Percentiles rank a stretch among this genome's conserved stretches.
These are phyloP conservation scores for Fibroporia radiculosa DNA, from an alignment of 768 basidiomycete genomes.

Conservation along the genomic window DNA sequence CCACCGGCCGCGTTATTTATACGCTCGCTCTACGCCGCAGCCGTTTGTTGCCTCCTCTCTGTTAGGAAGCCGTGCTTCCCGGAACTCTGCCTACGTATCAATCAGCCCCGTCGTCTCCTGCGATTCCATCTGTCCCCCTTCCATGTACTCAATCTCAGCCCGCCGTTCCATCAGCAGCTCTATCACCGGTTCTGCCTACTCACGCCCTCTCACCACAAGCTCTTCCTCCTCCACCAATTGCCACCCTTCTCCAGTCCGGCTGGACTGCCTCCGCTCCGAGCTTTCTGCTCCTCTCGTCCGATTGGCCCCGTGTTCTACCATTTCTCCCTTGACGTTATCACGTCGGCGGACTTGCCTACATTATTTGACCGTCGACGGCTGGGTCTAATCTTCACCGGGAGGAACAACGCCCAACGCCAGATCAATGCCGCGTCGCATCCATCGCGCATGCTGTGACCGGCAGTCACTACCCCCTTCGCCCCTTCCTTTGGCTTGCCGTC, in stretches of 20 bases:
- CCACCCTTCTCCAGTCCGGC: conserved; percentile 24
- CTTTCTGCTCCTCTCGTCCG: conserved; percentile 33
- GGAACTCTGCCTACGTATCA: conserved; percentile 12
- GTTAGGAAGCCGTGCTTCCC: conserved; percentile 4
- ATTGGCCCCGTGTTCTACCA: conserved; percentile 30
- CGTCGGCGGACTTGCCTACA: conserved; percentile 34
- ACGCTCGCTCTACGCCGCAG: not conserved
- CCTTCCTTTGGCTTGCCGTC: too few species aligned
- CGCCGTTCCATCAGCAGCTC: conserved; percentile 7
- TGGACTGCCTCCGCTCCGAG: conserved; percentile 36
- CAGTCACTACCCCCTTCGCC: too few species aligned
- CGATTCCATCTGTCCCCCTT: conserved; percentile 20
- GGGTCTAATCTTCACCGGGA: too few species aligned
- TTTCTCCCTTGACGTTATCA: conserved; percentile 23
- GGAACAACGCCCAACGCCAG: too few species aligned
- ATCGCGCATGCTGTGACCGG: too few species aligned
- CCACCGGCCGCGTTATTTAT: not conserved
- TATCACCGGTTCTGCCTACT: conserved; percentile 9
- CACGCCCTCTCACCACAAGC: conserved; percentile 1
- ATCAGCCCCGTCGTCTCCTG: conserved; percentile 16
- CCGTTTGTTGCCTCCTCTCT: too few species aligned
- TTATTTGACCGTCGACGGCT: not conserved
- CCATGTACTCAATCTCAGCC: conserved; percentile 8
- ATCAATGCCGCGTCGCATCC: too few species aligned
- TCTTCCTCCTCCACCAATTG: conserved; percentile 13